Evolutionary conservation across 78 protist genomes (phyloP).

Genomic region (Guillardia theta): DNA sequence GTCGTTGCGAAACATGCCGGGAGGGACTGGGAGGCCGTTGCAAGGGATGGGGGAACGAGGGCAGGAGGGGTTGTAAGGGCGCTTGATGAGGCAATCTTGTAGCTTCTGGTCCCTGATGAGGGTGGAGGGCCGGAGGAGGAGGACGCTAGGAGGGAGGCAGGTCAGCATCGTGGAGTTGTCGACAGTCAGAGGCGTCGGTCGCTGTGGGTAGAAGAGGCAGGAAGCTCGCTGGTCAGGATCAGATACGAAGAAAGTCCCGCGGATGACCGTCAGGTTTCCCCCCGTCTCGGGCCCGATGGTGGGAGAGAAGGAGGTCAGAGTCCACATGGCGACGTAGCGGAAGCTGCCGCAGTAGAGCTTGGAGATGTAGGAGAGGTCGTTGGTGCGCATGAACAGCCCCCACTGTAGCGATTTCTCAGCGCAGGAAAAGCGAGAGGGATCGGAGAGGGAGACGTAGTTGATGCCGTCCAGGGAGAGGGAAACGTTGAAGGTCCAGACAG

Average conservation of each 20-base stretch:
- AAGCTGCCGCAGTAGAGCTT: neutral
- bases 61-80: slow-evolving; percentile 14
- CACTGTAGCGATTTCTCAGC: neutral
- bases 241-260: neutral
- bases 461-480: neutral
- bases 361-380: neutral
- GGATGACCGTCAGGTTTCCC: neutral
- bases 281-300: neutral
- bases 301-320: neutral
- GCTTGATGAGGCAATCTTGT: neutral
- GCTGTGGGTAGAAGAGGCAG: too few relatives aligned
- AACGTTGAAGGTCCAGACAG: too few relatives aligned
- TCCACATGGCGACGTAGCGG: neutral
- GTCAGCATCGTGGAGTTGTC: too few relatives aligned
- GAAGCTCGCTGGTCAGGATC: too few relatives aligned
- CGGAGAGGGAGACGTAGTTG: neutral
- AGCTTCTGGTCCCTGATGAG: neutral
- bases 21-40: too few relatives aligned
- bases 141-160: too few relatives aligned
- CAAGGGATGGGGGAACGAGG: neutral
- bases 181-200: too few relatives aligned
- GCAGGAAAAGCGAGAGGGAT: neutral
- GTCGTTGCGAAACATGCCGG: too few relatives aligned
- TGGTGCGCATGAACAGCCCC: neutral
- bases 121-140: too few relatives aligned